Base-by-base conservation (phyloP, 2,329 filamentous ascomycete species). In the Colletotrichum sp. region DNA sequence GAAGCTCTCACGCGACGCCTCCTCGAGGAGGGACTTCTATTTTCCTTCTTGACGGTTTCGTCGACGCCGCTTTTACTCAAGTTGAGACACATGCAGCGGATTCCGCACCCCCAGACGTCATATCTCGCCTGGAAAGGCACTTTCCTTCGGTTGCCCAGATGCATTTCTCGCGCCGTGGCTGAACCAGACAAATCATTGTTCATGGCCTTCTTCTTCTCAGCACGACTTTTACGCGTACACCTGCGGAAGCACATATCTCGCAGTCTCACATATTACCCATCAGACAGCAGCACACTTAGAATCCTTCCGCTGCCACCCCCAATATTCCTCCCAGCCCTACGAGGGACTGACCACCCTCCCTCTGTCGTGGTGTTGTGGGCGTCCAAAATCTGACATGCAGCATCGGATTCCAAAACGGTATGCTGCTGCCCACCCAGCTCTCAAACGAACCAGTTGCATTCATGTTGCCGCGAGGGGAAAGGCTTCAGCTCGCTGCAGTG, bases 261-360 rank as follows among this genome's bases (percentile, higher is more conserved):
- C 68, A n/a, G 36, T 48, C 57, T 34, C 26, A 30, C 59, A 32
- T 52, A 9, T 13, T 70, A 57, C 65, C 21, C 55, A 32, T 32
- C 28, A 63, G 59, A 55, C 59, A 76, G 28, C 66, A 69, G 74
- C 34, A 64, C 43, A 68, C 74, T 67, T 52, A 65, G 64, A 69
- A 76, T 76, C 74, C 74, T 76, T 75, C 71, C 74, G 74, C 74
- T 75, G 66, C 74, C 74, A 71, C 60, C 71, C 70, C 66, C 48
- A 48, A 39, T 61, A 15, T 71, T 76, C 70, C 73, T 71, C 43
- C 74, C 74, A 76, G 74, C 74, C 74, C 74, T 76, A 76, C 71
- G 65, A 75, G 65, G 71, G 43, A 66, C 71, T 60, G 48, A 60
- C 71, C 71, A 28, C 16, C 21, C 71, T 65, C 28, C 21, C 39